phyloP scores from a whole-genome alignment of 1,139 yeast species.

The Kodamaea arcana region DNA sequence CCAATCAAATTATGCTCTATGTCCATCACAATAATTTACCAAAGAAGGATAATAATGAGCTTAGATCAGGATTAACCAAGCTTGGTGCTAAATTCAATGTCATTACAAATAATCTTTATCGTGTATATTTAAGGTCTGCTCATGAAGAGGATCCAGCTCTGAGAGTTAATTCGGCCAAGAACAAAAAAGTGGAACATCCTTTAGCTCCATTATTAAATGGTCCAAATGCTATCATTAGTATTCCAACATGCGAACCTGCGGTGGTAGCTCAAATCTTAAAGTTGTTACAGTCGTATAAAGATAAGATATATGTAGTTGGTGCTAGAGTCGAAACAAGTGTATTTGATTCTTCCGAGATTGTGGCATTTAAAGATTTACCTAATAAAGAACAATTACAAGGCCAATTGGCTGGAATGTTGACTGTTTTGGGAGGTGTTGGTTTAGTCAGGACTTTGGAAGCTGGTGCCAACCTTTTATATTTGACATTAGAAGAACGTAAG shows the following conservation, averaged over 20 bases:
- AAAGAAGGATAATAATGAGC: constrained; percentile 60
- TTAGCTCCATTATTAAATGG: constrained; percentile 68
- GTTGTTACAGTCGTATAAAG: constrained; percentile 59
- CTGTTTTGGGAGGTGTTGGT: constrained; percentile 84
- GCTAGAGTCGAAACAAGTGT: constrained; percentile 69
- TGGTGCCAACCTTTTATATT: constrained; percentile 60
- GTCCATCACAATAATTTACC: constrained; percentile 80
- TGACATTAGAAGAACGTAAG: constrained; percentile 65
- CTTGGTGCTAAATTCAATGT: constrained; percentile 67
- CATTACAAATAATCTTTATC: constrained; percentile 64
- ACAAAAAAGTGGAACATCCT: constrained; percentile 54
- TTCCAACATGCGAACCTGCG: constrained; percentile 67
- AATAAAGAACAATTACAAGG: constrained; percentile 67
- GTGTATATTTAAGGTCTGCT: constrained; percentile 71
- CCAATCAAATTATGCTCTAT: constrained; percentile 65
- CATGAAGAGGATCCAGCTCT: constrained; percentile 74
- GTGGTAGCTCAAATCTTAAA: constrained; percentile 60
- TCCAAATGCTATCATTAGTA: constrained; percentile 78
- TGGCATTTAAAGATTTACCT: constrained; percentile 70
- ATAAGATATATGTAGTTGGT: constrained; percentile 75
- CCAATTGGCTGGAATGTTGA: constrained; percentile 81
- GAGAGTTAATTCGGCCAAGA: constrained; percentile 44
- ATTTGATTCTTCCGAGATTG: constrained; percentile 50
- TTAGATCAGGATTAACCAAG: constrained; percentile 58
- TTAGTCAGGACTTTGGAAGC: constrained; percentile 77